Percentiles rank a stretch among this genome's conserved stretches.
phyloP scores from a whole-genome alignment of 2,329 filamentous ascomycete species.

The Fusarium falciforme region DNA sequence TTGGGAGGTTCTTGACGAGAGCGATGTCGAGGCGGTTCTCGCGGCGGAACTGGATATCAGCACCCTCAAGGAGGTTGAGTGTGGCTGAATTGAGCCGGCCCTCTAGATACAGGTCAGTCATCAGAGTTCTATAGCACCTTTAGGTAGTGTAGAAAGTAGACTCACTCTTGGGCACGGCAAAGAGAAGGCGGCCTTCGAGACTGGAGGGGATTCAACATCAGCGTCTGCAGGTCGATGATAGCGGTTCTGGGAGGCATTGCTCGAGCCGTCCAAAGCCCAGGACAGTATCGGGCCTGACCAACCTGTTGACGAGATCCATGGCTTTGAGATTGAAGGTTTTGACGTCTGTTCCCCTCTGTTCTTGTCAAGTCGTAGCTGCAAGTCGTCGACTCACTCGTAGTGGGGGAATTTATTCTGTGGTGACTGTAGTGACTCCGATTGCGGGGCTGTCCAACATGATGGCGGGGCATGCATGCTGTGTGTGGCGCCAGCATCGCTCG shows the following conservation, averaged over 20 bases:
- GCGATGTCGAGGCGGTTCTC: conserved; percentile 97
- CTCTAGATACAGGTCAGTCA: conserved; percentile 65
- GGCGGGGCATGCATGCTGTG: conserved; percentile 34
- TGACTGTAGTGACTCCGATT: conserved; percentile 43
- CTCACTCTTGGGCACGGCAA: conserved; percentile 98
- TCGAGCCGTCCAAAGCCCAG: neutral
- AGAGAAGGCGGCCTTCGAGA: conserved; percentile 91
- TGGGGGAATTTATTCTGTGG: conserved; percentile 39
- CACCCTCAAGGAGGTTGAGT: conserved; percentile 90
- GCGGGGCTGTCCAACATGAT: conserved; percentile 40
- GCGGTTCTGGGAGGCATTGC: conserved; percentile 1
- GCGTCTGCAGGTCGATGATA: conserved; percentile 13
- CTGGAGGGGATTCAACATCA: conserved; percentile 57
- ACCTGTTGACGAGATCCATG: conserved; percentile 69
- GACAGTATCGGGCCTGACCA: conserved; percentile 43
- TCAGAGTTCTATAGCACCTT: conserved; percentile 25
- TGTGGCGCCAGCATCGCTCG: conserved; percentile 21
- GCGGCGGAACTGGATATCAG: conserved; percentile 95
- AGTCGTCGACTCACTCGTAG: conserved; percentile 18
- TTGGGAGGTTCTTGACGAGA: conserved; percentile 94
- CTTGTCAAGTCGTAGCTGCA: conserved; percentile 12
- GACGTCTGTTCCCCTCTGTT: conserved; percentile 4
- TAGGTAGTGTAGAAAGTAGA: conserved; percentile 39
- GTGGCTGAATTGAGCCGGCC: conserved; percentile 89
- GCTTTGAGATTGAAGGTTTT: conserved; percentile 5